Evolutionary conservation across 345 rosid genomes (phyloP), one percentile per base, ranked within the genome.

Genomic region (Pistacia integerrima): DNA sequence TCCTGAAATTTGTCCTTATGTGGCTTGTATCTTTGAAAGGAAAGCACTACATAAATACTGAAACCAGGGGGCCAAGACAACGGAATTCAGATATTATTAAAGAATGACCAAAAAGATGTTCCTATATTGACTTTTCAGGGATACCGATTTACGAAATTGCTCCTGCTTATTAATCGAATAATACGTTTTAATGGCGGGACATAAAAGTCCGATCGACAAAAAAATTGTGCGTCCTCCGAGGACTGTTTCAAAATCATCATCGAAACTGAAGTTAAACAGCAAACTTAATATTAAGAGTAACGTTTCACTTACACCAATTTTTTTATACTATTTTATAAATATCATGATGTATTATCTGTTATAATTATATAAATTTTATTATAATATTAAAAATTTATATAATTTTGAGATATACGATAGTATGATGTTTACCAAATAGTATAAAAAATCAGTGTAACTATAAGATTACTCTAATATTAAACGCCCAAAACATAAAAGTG

Each of bases 61-160:
- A 41, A 8, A 41, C 46, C 46, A 7, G 46, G 46, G 46, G 8
- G 10, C 46, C 46, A 41, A 41, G 46, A 17, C 6, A 54, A 16
- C 57, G 3, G 57, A 54, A 41, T 41, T 54, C n/a, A 16, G 57
- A 54, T 54, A 54, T 54, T 16, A 51, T 51, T 5, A 51, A 11
- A 0, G 16, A 13, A 54, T 54, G 57, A 54, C 1, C n/a, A 54
- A 54, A 54, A 54, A 16, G 8, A 54, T 41, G 57, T 14, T 54
- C 57, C 57, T 54, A 54, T 16, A 3, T 54, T 14, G 41, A 8
- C 1, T 25, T 25, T 25, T 25, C 25, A 25, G 72, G 57, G 35
- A 33, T 11, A 3, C 2, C 17, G 11, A 51, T 35, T 77, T 80
- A 74, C 75, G 51, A 55, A 70, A 74, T 5, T 74, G 44, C 72